phyloP scores from a whole-genome alignment of 164 flowering plant species.

The Aristolochia contorta region DNA sequence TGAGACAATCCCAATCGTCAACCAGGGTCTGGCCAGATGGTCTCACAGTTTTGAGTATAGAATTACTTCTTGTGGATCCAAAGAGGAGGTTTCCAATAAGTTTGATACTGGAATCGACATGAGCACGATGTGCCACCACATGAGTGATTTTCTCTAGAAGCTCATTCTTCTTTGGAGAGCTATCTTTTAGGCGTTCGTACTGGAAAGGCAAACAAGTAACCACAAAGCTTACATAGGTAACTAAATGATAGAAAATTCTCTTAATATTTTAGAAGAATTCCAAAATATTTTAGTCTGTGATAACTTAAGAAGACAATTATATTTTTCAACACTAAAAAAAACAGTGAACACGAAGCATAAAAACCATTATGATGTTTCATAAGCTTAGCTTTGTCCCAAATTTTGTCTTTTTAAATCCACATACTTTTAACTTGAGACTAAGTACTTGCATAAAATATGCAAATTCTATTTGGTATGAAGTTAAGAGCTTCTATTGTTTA shows the following conservation, averaged over 20 bases:
- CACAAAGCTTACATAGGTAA: not conserved
- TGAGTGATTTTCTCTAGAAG: slow-evolving; percentile 41
- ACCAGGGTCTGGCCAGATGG: slow-evolving; percentile 47
- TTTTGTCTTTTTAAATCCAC: too few relatives aligned
- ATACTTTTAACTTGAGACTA: too few relatives aligned
- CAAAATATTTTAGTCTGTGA: too few relatives aligned
- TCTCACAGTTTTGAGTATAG: slow-evolving; percentile 33
- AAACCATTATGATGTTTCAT: too few relatives aligned
- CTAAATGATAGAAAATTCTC: too few relatives aligned
- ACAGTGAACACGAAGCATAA: too few relatives aligned
- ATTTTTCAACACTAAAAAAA: too few relatives aligned
- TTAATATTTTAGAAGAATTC: too few relatives aligned
- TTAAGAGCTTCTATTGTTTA: slow-evolving; percentile 11
- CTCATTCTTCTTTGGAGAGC: slow-evolving; percentile 30
- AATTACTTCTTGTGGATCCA: slow-evolving; percentile 36
- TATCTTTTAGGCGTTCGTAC: slow-evolving; percentile 39
- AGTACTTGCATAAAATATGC: too few relatives aligned
- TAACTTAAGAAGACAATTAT: too few relatives aligned
- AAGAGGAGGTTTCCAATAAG: slow-evolving; percentile 53
- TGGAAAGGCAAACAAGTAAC: slow-evolving; percentile 10
- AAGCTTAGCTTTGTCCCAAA: too few relatives aligned
- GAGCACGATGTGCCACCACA: slow-evolving; percentile 46
- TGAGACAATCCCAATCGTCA: slow-evolving; percentile 82
- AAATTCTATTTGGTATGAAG: too few relatives aligned
- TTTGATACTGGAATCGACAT: slow-evolving; percentile 57